phyloP scores from a whole-genome alignment of 495 filamentous ascomycete genomes.

The Penicillium lividum region DNA sequence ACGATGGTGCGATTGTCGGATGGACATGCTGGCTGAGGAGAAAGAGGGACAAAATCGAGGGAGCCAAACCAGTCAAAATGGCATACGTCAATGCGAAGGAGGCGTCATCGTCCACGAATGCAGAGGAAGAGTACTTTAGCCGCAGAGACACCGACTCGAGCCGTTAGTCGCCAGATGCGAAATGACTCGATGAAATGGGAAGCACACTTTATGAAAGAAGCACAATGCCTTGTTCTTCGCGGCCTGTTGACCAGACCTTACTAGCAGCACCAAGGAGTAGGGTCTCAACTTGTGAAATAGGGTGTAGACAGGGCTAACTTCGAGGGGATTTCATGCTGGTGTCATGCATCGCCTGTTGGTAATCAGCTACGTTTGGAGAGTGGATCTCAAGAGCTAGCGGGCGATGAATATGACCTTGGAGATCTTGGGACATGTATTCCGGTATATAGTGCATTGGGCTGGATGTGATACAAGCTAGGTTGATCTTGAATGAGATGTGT shows the following conservation, averaged over 20 bases:
- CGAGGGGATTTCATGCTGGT: background rate
- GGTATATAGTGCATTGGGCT: background rate
- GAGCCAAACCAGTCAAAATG: background rate
- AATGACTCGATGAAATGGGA: background rate
- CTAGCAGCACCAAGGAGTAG: background rate
- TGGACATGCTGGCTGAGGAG: conserved; percentile 1
- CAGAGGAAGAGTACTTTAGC: background rate
- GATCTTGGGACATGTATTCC: background rate
- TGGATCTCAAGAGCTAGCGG: background rate
- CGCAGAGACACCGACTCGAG: background rate
- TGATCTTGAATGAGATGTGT: no score
- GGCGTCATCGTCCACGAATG: background rate
- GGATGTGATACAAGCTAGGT: no score
- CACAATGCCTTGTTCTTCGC: background rate
- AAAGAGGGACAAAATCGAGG: background rate
- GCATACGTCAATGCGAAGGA: background rate
- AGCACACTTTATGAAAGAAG: background rate
- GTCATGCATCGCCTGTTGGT: conserved; percentile 3
- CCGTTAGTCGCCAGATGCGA: background rate
- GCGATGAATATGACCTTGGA: background rate
- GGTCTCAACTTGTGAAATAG: background rate
- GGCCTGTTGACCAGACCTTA: background rate
- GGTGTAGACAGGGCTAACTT: background rate
- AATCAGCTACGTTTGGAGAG: background rate
- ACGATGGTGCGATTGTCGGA: background rate